Evolutionary conservation across 1,284 basidiomycete genomes (phyloP).

Genomic region (Butyriboletus pseudospeciosus): DNA sequence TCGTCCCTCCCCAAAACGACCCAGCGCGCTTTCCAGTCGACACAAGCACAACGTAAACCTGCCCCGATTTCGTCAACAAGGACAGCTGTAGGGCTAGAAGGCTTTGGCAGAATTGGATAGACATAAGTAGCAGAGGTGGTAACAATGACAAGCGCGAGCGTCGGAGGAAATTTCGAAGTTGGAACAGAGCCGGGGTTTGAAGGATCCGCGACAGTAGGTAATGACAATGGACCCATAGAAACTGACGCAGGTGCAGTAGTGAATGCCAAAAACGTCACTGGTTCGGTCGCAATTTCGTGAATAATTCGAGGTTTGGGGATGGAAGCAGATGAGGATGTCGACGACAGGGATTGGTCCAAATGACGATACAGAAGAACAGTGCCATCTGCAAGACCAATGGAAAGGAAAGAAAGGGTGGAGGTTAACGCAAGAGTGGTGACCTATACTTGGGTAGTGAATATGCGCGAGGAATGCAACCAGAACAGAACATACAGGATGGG

Average conservation of each 20-base stretch:
- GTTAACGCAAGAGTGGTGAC: conserved; percentile 82
- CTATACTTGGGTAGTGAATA: conserved; percentile 36
- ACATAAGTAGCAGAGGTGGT: conserved; percentile 80
- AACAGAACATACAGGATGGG: conserved; percentile 65
- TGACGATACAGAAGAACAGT: conserved; percentile 89
- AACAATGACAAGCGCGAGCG: conserved; percentile 76
- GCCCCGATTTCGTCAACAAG: conserved; percentile 85
- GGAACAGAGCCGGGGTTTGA: conserved; percentile 2
- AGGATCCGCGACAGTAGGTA: background rate
- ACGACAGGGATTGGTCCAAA: conserved; percentile 80
- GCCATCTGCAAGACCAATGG: conserved; percentile 92
- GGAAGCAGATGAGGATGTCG: conserved; percentile 59
- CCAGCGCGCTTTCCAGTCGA: conserved; percentile 67
- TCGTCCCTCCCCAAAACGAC: conserved; percentile 90
- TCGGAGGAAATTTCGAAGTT: conserved; percentile 26
- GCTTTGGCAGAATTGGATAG: conserved; percentile 75
- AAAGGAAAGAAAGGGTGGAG: conserved; percentile 76
- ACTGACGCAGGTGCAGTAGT: conserved; percentile 48
- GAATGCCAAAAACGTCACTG: conserved; percentile 90
- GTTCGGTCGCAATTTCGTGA: conserved; percentile 77
- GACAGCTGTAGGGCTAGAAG: conserved; percentile 61
- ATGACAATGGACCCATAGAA: conserved; percentile 25
- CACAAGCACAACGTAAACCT: conserved; percentile 77
- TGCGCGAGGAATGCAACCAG: background rate
- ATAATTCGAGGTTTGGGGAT: conserved; percentile 78